Percentiles rank a stretch among this genome's conserved stretches.
Evolutionary conservation across 805 yeast genomes (phyloP).

Genomic region (Kodamaea laetipori): DNA sequence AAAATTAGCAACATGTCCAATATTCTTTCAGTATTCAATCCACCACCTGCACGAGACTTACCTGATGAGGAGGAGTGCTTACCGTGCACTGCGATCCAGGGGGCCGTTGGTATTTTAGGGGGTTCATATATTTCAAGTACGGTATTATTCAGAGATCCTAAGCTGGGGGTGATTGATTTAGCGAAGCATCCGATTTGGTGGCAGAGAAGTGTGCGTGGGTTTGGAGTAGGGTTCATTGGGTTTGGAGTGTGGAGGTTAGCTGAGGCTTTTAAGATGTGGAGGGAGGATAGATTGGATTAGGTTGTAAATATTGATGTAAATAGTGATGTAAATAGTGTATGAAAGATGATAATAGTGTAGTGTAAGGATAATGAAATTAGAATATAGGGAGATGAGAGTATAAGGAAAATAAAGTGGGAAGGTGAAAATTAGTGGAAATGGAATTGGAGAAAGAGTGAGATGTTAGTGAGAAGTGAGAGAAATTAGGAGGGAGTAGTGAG

Average conservation of each 20-base stretch:
- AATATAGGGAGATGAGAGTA: too few species aligned
- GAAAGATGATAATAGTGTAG: too few species aligned
- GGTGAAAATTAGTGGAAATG: too few species aligned
- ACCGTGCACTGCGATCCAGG: conserved; percentile 69
- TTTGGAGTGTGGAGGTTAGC: conserved; percentile 65
- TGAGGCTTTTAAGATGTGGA: conserved; percentile 43
- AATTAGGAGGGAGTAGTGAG: neutral
- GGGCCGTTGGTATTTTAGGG: conserved; percentile 56
- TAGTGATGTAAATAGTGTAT: too few species aligned
- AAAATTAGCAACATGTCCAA: conserved; percentile 51
- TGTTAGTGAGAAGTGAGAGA: neutral
- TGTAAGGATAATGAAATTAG: too few species aligned
- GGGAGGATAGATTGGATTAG: neutral
- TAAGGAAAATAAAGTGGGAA: too few species aligned
- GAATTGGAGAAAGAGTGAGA: neutral
- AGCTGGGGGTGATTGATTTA: conserved; percentile 37
- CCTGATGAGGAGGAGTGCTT: conserved; percentile 54
- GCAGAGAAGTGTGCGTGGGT: conserved; percentile 52
- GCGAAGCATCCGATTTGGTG: conserved; percentile 59
- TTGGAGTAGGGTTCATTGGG: conserved; percentile 56
- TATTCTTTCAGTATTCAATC: conserved; percentile 54
- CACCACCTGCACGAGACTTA: conserved; percentile 47
- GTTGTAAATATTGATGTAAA: too few species aligned
- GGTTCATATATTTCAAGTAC: conserved; percentile 67
- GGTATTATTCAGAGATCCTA: conserved; percentile 50